Evolutionary conservation across 495 filamentous ascomycete genomes (phyloP).

Genomic region (Trichoderma asperelloides): DNA sequence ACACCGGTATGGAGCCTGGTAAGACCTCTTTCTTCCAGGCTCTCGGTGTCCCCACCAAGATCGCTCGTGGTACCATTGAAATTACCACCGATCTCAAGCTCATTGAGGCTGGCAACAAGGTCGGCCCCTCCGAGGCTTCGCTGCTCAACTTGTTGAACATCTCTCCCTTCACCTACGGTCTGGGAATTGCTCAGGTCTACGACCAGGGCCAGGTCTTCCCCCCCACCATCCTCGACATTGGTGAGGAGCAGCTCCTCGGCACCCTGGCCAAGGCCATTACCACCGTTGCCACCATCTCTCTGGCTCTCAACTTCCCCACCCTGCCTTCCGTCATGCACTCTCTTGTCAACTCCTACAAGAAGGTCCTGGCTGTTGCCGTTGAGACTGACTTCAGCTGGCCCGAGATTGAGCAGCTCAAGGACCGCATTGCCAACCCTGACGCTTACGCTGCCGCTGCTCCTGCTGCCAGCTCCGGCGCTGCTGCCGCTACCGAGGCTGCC

Average conservation of each 20-base stretch:
- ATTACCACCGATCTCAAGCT: slow-evolving; percentile 98
- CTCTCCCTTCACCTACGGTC: slow-evolving; percentile 99
- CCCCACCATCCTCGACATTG: slow-evolving; percentile 78
- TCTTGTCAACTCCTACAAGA: slow-evolving; percentile 95
- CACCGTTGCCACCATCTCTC: slow-evolving; percentile 82
- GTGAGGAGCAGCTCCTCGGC: slow-evolving; percentile 83
- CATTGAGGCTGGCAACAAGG: slow-evolving; percentile 83
- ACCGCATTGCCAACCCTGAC: slow-evolving; percentile 96
- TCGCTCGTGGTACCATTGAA: slow-evolving; percentile 99
- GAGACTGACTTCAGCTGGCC: slow-evolving; percentile 91
- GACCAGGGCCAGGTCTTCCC: slow-evolving; percentile 88
- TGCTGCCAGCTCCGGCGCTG: slow-evolving; percentile 45
- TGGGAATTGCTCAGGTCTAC: slow-evolving; percentile 93
- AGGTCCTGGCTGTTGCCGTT: slow-evolving; percentile 80
- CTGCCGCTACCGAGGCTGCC: slow-evolving; percentile 40
- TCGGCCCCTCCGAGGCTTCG: slow-evolving; percentile 96
- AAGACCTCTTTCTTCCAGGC: slow-evolving; percentile 99
- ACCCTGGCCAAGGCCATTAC: slow-evolving; percentile 71
- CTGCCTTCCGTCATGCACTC: slow-evolving; percentile 95
- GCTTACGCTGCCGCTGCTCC: slow-evolving; percentile 80
- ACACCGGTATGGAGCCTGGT: slow-evolving; percentile 99
- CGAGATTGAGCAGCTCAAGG: slow-evolving; percentile 94
- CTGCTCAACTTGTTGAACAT: slow-evolving; percentile 99
- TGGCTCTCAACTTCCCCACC: slow-evolving; percentile 89
- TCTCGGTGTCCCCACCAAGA: slow-evolving; percentile 99